phyloP scores from a whole-genome alignment of 2,329 filamentous ascomycete genomes.

The Cordyceps farinosa region DNA sequence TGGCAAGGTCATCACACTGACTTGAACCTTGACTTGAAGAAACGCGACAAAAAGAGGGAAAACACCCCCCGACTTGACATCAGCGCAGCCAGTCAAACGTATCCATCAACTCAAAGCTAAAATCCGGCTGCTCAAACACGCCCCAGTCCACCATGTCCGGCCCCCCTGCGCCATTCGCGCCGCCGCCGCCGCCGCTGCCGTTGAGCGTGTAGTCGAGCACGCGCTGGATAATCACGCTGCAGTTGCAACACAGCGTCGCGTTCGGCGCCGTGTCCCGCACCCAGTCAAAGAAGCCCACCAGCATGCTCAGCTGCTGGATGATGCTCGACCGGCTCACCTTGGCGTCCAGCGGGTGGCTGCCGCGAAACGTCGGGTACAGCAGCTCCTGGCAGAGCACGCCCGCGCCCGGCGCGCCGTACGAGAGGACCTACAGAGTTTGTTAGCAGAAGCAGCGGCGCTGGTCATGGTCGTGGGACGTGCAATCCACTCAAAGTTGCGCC shows the following conservation, averaged over 20 bases:
- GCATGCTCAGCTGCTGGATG: conserved; percentile 49
- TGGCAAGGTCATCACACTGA: too few species aligned
- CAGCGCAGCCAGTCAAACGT: conserved; percentile 38
- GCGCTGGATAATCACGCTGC: conserved; percentile 46
- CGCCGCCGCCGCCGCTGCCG: conserved; percentile 25
- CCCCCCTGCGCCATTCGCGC: conserved; percentile 17
- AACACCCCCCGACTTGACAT: neutral
- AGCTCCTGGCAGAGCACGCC: conserved; percentile 50
- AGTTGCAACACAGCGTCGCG: conserved; percentile 43
- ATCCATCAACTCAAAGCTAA: conserved; percentile 40
- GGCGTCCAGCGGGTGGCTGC: conserved; percentile 30
- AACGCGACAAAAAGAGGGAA: too few species aligned
- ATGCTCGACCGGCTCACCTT: conserved; percentile 45
- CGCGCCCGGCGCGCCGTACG: conserved; percentile 46
- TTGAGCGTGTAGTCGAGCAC: conserved; percentile 50
- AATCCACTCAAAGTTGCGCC: conserved; percentile 48
- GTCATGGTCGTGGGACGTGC: conserved; percentile 25
- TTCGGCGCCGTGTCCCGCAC: conserved; percentile 46
- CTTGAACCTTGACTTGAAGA: neutral
- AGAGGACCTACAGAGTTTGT: conserved; percentile 38
- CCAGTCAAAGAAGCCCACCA: conserved; percentile 51
- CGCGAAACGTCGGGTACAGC: conserved; percentile 34
- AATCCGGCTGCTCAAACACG: conserved; percentile 27
- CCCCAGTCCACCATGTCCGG: conserved; percentile 31
- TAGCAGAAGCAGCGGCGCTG: neutral